phyloP scores from a whole-genome alignment of 1,139 yeast genomes.

The Suhomyces kunorum region DNA sequence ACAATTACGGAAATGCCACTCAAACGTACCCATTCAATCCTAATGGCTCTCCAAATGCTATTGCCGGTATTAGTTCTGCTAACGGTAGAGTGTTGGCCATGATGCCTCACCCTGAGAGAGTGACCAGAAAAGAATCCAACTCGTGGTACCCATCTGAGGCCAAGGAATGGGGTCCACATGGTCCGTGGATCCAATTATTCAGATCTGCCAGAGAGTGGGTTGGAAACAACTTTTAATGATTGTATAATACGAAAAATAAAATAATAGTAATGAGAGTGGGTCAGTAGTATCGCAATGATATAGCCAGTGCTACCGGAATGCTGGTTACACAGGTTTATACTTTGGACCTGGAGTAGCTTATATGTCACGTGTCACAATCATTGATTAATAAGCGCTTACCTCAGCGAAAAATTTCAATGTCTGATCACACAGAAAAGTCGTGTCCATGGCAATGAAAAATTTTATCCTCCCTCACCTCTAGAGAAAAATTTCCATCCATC shows the following conservation, averaged over 20 bases:
- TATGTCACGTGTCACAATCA: neutral
- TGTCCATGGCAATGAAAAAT: constrained; percentile 13
- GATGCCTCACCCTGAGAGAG: constrained; percentile 99
- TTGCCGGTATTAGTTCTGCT: constrained; percentile 86
- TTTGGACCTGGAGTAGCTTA: too few species aligned
- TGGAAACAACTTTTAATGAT: constrained; percentile 36
- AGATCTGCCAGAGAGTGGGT: constrained; percentile 96
- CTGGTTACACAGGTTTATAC: too few species aligned
- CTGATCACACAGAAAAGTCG: constrained; percentile 9
- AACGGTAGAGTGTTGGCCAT: constrained; percentile 95
- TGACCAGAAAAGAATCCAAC: constrained; percentile 80
- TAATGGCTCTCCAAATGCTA: constrained; percentile 92
- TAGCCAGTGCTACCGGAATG: too few species aligned
- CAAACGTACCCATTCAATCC: constrained; percentile 91
- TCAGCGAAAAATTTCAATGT: neutral
- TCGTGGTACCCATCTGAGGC: constrained; percentile 84
- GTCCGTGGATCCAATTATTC: constrained; percentile 96
- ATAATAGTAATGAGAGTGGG: neutral
- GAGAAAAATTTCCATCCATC: constrained; percentile 9
- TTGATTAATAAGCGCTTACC: constrained; percentile 4
- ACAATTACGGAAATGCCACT: constrained; percentile 85
- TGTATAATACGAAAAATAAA: constrained; percentile 4
- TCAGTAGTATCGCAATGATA: too few species aligned
- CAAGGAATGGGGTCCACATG: constrained; percentile 65
- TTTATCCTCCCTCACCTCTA: constrained; percentile 10